Evolutionary conservation across 2,329 filamentous ascomycete genomes (phyloP).

Genomic region (Huntiella decipiens): DNA sequence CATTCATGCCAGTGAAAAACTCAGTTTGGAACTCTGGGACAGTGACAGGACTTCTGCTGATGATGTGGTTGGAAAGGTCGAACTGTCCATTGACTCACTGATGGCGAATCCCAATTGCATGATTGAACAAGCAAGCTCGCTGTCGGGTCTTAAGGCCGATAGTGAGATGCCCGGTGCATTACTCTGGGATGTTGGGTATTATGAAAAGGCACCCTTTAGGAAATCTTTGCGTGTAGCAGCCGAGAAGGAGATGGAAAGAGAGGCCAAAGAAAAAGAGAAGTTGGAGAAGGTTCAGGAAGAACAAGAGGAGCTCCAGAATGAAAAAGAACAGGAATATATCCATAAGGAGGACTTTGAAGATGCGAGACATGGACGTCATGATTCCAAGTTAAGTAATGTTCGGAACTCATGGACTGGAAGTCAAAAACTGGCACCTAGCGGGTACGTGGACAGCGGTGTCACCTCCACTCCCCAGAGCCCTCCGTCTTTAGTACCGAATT

Average conservation of each 20-base stretch:
- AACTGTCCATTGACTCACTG: conserved; percentile 84
- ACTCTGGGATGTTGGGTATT: conserved; percentile 92
- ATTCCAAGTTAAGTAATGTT: conserved; percentile 5
- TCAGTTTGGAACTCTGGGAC: conserved; percentile 92
- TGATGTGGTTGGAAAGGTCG: conserved; percentile 87
- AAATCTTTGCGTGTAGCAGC: conserved; percentile 60
- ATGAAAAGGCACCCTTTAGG: conserved; percentile 76
- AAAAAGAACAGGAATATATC: background rate
- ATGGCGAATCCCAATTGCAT: conserved; percentile 83
- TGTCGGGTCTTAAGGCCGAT: conserved; percentile 65
- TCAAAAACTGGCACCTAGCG: too few species aligned
- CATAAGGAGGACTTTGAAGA: background rate
- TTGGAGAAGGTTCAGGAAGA: conserved; percentile 3
- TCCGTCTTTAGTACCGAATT: too few species aligned
- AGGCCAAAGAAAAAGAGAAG: conserved; percentile 9
- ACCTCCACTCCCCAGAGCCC: too few species aligned
- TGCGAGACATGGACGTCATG: conserved; percentile 5
- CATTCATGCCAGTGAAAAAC: conserved; percentile 81
- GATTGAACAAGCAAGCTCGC: conserved; percentile 72
- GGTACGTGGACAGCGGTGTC: too few species aligned
- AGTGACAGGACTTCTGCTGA: conserved; percentile 83
- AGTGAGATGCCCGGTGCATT: conserved; percentile 84
- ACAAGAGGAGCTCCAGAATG: background rate
- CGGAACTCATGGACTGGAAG: background rate
- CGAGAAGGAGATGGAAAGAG: conserved; percentile 39